Base-by-base conservation (phyloP, 2,329 filamentous ascomycete genomes). In the Diaporthe helianthi region DNA sequence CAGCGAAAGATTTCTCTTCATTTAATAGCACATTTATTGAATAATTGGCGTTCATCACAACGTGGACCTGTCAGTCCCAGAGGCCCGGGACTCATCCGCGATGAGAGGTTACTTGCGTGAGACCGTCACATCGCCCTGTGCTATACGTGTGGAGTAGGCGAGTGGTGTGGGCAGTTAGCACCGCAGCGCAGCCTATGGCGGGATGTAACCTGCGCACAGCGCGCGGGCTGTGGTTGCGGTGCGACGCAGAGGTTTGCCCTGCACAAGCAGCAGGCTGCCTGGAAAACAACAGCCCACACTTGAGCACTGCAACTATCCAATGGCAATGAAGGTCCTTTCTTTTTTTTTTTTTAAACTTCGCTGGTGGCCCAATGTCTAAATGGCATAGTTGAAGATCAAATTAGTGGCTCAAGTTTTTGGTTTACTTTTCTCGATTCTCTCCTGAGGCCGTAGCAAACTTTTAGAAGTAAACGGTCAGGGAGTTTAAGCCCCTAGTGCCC, bases 131-230 rank as follows among this genome's bases (percentile, higher is more conserved):
- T 61, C 10, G 41, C 12, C 41, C 26, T 61, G 38, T 3, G 55
- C 17, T 9, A 4, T 9, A 38, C 12, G 36, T 38, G 15, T 17
- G 36, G 3, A 41, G 17, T 31, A 9, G 31, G 10, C 12, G 31
- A 24, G 12, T 13, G n/a, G 22, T 10, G 24, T 36, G 12, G n/a
- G 29, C n/a, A 49, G 29, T 17, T n/a, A 46, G 41, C 22, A n/a
- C 41, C 19, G 3, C 15, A 22, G 44, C 44, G 44, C n/a, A 33
- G n/a, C 3, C 2, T 47, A 24, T 33, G 26, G n/a, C 58, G 58
- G 58, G 58, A 63, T 63, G 58, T 63, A 63, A 63, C 58, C 7
- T 36, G 44, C n/a, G 29, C 58, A 47, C n/a, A 33, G 58, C n/a
- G 41, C 33, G 7, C 8, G 41, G 41, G 26, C n/a, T 49, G 26